Conservation (phyloP, 73 alveolate species). For the Diophrys sp. region DNA sequence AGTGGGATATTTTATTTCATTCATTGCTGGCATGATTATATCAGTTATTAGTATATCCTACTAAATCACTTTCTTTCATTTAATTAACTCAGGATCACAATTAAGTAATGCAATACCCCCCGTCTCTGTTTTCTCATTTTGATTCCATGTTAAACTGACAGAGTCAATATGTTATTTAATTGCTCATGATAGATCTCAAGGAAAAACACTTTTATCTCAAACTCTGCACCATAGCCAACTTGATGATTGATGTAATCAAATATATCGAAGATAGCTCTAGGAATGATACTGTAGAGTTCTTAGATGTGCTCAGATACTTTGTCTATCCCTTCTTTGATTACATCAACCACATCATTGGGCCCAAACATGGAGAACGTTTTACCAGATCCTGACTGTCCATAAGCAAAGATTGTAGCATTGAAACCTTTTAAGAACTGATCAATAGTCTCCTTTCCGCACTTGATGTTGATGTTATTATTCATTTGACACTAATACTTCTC, state of each 20-base stretch:
- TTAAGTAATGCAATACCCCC: constrained; percentile 71
- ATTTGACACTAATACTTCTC: too few relatives aligned
- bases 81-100: too few relatives aligned
- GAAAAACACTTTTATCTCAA: constrained; percentile 48
- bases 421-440: constrained; percentile 60
- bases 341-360: constrained; percentile 46
- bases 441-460: constrained; percentile 50
- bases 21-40: too few relatives aligned
- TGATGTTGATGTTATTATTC: too few relatives aligned
- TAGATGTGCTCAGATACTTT: constrained; percentile 40
- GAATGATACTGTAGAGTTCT: constrained; percentile 58
- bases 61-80: too few relatives aligned
- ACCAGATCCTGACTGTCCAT: constrained; percentile 81
- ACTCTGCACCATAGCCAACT: constrained; percentile 46
- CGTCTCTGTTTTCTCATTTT: constrained; percentile 80
- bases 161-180: constrained; percentile 74
- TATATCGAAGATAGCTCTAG: constrained; percentile 79
- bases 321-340: constrained; percentile 6
- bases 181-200: constrained; percentile 87
- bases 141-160: constrained; percentile 50
- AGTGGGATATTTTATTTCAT: too few relatives aligned
- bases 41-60: too few relatives aligned
- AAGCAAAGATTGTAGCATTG: constrained; percentile 81
- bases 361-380: constrained; percentile 83
- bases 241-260: constrained; percentile 77